A percentile compares a stretch with the other conserved stretches of the same genome.
These are phyloP conservation scores for Amauroascus verrucosus DNA, from an alignment of 2,329 filamentous ascomycete species.

Conservation along the genomic window DNA sequence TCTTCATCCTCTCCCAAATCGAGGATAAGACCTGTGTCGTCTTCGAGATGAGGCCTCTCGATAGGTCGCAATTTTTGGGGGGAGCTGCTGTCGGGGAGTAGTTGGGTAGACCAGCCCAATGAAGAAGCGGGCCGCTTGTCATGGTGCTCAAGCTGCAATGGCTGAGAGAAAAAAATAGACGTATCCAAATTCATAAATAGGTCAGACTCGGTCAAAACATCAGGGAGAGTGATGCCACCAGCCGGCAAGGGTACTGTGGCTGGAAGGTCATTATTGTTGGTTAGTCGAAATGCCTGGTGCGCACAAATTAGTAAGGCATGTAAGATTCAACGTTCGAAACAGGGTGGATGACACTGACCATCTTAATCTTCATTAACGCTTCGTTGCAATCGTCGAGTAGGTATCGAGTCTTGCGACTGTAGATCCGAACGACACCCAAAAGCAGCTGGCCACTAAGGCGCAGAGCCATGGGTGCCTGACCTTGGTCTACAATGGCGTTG, in stretches of 20 bases:
- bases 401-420: conserved; percentile 93
- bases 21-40: conserved; percentile 64
- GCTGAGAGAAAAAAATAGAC: conserved; percentile 68
- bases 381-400: conserved; percentile 96
- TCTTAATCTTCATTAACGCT: conserved; percentile 94
- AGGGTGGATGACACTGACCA: no score
- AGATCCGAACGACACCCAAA: conserved; percentile 92
- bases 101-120: conserved; percentile 61
- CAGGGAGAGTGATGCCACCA: conserved; percentile 77
- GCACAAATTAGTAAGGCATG: conserved; percentile 25
- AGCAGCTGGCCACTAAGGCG: conserved; percentile 88
- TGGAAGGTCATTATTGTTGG: conserved; percentile 91
- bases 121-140: conserved; percentile 28
- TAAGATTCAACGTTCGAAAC: no score
- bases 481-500: conserved; percentile 84
- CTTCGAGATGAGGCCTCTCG: conserved; percentile 46
- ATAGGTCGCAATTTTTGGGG: conserved; percentile 48
- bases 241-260: conserved; percentile 68
- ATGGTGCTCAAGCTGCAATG: conserved; percentile 41
- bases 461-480: conserved; percentile 87
- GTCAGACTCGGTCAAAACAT: conserved; percentile 87
- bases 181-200: conserved; percentile 76
- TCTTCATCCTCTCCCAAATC: conserved; percentile 53
- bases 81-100: conserved; percentile 57
- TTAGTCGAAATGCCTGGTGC: conserved; percentile 76